phyloP scores from a whole-genome alignment of 2,329 filamentous ascomycete species.

The Fusarium sulawesiense region DNA sequence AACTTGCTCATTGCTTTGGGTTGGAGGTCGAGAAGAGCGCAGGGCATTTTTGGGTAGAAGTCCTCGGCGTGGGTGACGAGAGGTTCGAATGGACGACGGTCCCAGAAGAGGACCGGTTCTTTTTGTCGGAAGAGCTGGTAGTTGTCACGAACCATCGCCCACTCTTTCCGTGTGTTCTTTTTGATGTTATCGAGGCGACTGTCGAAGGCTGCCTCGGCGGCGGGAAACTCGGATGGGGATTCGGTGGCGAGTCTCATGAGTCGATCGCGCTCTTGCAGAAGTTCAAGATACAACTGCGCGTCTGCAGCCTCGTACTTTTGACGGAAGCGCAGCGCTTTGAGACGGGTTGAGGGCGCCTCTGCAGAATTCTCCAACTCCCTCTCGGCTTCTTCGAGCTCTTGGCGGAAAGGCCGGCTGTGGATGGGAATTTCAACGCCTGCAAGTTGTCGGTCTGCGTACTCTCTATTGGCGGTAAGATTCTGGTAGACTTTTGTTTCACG shows the following conservation, averaged over 20 bases:
- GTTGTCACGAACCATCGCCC: slow-evolving; percentile 63
- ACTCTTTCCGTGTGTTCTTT: slow-evolving; percentile 51
- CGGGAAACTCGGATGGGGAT: slow-evolving; percentile 43
- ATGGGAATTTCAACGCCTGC: slow-evolving; percentile 47
- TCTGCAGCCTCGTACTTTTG: slow-evolving; percentile 41
- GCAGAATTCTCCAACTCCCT: slow-evolving; percentile 36
- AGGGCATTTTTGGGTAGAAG: slow-evolving; percentile 71
- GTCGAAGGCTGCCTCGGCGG: slow-evolving; percentile 51
- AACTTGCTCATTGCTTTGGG: slow-evolving; percentile 65
- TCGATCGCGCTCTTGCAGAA: slow-evolving; percentile 51
- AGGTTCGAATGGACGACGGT: slow-evolving; percentile 77
- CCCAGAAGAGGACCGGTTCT: slow-evolving; percentile 71
- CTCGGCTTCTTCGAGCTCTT: slow-evolving; percentile 57
- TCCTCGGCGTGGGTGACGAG: slow-evolving; percentile 69
- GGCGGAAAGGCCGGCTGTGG: slow-evolving; percentile 55
- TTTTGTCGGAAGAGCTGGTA: slow-evolving; percentile 61
- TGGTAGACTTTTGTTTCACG: slow-evolving; percentile 54
- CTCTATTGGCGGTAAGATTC: slow-evolving; percentile 38
- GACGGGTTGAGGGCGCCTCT: slow-evolving; percentile 25
- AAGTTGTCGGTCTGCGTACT: slow-evolving; percentile 42
- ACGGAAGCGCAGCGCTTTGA: slow-evolving; percentile 47
- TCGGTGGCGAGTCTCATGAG: slow-evolving; percentile 33
- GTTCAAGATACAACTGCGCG: slow-evolving; percentile 42
- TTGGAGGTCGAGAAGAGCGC: slow-evolving; percentile 74
- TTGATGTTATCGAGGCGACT: slow-evolving; percentile 49